Evolutionary conservation across 805 yeast genomes (phyloP).

Genomic region (Cyberlindnera bimundalis): DNA sequence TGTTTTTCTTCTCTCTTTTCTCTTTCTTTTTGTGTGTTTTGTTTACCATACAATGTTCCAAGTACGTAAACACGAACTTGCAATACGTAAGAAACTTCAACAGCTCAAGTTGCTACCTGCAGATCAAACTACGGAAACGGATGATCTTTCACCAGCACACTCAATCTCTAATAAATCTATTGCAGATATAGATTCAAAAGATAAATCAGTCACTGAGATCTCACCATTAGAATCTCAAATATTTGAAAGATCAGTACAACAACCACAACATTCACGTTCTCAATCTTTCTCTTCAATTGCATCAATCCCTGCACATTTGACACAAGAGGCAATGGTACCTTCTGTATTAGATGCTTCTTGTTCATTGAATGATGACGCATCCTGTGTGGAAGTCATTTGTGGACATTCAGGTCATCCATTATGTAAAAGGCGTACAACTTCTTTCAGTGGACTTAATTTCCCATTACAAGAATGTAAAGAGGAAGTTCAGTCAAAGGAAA

Average conservation of each 20-base stretch:
- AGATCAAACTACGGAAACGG: neutral
- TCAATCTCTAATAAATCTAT: too few relatives aligned
- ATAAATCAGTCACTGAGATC: neutral
- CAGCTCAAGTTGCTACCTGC: conserved; percentile 1
- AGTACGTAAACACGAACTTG: conserved; percentile 6
- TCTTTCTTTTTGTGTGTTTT: too few relatives aligned
- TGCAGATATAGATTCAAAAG: neutral
- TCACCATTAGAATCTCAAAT: conserved; percentile 8
- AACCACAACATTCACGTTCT: conserved; percentile 13
- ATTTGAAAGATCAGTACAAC: conserved; percentile 16
- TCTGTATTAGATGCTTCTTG: conserved; percentile 18
- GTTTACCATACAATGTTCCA: neutral
- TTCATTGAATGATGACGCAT: neutral
- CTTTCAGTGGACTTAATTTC: conserved; percentile 3
- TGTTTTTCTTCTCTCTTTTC: too few relatives aligned
- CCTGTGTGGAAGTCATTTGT: conserved; percentile 12
- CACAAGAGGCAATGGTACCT: conserved; percentile 16
- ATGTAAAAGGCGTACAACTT: conserved; percentile 9
- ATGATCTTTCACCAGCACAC: neutral
- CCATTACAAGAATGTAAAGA: neutral
- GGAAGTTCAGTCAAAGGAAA: neutral
- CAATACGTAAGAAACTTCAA: conserved; percentile 9
- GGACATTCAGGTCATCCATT: conserved; percentile 17
- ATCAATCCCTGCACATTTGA: conserved; percentile 15
- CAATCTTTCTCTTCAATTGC: conserved; percentile 13